Evolutionary conservation across 805 yeast species (phyloP).

Genomic region (Brettanomyces anomalus): DNA sequence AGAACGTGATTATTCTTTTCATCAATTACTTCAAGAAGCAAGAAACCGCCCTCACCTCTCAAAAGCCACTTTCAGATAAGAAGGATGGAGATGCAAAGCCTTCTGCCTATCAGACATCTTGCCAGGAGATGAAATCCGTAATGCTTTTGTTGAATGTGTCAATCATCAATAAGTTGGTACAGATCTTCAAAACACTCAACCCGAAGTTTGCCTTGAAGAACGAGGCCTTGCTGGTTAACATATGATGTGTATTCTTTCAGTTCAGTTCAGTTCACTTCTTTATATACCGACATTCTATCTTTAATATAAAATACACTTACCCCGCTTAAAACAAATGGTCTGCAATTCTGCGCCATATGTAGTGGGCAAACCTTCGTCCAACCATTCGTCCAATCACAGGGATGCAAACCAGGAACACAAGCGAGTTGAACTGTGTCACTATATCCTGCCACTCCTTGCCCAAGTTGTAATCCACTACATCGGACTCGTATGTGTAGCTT

Average conservation of each 20-base stretch:
- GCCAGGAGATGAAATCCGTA: constrained; percentile 10
- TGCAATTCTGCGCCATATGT: constrained; percentile 24
- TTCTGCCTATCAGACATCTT: neutral
- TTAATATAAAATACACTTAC: neutral
- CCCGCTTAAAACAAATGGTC: constrained; percentile 6
- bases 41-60: constrained; percentile 1
- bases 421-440: constrained; percentile 46
- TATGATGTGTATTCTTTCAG: no score
- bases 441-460: constrained; percentile 73
- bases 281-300: neutral
- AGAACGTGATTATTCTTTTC: constrained; percentile 20
- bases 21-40: constrained; percentile 15
- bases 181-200: constrained; percentile 18
- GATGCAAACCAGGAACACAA: constrained; percentile 48
- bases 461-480: constrained; percentile 28
- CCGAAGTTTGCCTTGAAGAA: constrained; percentile 9
- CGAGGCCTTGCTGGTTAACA: constrained; percentile 3
- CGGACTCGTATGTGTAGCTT: constrained; percentile 26
- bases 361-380: constrained; percentile 51
- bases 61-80: neutral
- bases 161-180: constrained; percentile 21
- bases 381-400: constrained; percentile 61
- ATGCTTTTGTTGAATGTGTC: constrained; percentile 20
- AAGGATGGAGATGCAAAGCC: neutral
- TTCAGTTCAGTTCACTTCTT: no score